Percentiles rank a stretch among this genome's conserved stretches.
Conservation (phyloP, 305 asterid species). For the Solanum aculeatissimum region DNA sequence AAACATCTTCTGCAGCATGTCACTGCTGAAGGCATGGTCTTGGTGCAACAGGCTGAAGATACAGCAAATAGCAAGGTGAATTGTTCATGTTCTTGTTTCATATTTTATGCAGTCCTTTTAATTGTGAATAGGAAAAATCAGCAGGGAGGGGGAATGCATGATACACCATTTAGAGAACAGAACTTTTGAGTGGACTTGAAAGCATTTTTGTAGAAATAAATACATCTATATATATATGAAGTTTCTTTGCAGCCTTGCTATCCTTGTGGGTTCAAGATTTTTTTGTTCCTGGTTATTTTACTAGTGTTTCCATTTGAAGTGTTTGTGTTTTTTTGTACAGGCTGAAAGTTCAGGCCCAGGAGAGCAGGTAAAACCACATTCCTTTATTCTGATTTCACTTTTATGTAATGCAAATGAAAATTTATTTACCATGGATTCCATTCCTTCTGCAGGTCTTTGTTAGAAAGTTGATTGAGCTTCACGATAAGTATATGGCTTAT, state of each 20-base stretch:
- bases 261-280: neutral
- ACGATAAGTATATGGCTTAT: conserved; percentile 31
- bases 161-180: neutral
- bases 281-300: neutral
- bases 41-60: conserved; percentile 44
- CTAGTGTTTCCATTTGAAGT: neutral
- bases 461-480: conserved; percentile 30
- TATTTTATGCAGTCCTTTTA: neutral
- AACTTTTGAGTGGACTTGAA: neutral
- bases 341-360: conserved; percentile 24
- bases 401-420: neutral
- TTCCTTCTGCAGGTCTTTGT: conserved; percentile 21
- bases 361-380: conserved; percentile 26
- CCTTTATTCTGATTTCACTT: neutral
- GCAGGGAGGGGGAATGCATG: neutral
- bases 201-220: neutral
- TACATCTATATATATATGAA: neutral
- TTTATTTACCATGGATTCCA: neutral
- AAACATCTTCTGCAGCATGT: conserved; percentile 23
- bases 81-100: neutral
- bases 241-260: neutral
- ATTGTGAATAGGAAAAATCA: neutral
- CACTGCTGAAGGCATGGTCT: conserved; percentile 27
- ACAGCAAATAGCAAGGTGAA: conserved; percentile 23
- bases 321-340: conserved; percentile 11